Evolutionary conservation across 345 rosid species (phyloP).

Genomic region (Hibiscus syriacus): DNA sequence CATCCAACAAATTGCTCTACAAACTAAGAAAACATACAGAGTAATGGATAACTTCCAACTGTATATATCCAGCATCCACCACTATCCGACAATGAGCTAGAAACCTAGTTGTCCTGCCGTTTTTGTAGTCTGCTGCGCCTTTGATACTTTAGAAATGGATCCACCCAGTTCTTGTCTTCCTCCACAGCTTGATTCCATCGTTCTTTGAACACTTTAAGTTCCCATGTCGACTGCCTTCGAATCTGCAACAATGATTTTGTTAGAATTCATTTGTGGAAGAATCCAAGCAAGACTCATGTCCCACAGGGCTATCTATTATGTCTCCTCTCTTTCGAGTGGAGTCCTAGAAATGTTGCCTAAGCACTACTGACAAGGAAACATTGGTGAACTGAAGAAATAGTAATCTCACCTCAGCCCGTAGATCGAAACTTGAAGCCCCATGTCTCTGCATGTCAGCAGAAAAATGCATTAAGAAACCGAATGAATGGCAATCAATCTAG

Average conservation of each 20-base stretch:
- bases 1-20: too few species aligned
- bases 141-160: not conserved
- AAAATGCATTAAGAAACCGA: not conserved
- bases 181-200: not conserved
- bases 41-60: too few species aligned
- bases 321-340: too few species aligned
- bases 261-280: not conserved
- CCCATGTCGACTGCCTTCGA: not conserved
- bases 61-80: not conserved
- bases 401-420: conserved; percentile 58
- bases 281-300: not conserved
- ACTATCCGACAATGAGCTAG: not conserved
- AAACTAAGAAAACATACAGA: too few species aligned
- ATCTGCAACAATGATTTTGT: not conserved
- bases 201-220: not conserved
- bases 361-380: not conserved
- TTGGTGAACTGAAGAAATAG: not conserved
- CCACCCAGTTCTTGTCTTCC: not conserved
- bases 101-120: not conserved
- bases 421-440: conserved; percentile 29
- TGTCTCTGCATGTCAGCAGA: conserved; percentile 26
- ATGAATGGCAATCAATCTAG: not conserved
- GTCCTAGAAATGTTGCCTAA: too few species aligned
- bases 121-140: not conserved
- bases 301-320: too few species aligned